phyloP scores from a whole-genome alignment of 192 early-diverging fungal genomes.

The Geranomyces michiganensis region DNA sequence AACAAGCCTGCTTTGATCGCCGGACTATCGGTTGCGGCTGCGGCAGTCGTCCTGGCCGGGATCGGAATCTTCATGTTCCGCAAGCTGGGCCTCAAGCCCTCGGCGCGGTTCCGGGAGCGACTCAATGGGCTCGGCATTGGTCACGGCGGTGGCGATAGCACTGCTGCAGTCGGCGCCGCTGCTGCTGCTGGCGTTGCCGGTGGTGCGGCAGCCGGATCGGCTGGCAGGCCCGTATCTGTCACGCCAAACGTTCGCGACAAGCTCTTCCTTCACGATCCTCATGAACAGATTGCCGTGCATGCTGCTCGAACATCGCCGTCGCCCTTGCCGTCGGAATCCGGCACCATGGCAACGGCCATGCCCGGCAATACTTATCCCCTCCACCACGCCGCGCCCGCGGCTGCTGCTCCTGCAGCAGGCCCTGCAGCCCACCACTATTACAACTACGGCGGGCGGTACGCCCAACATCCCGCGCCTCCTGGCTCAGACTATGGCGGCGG shows the following conservation, averaged over 20 bases:
- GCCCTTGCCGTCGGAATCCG: neutral
- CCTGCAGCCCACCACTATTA: no score
- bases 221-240: neutral
- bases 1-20: neutral
- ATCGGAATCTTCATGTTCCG: constrained; percentile 29
- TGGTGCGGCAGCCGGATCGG: neutral
- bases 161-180: neutral
- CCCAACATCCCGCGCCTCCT: neutral
- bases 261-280: constrained; percentile 3
- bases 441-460: no score
- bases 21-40: constrained; percentile 22
- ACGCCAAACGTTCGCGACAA: neutral
- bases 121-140: constrained; percentile 4
- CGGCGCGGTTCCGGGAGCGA: constrained; percentile 20
- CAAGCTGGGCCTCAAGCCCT: constrained; percentile 24
- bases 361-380: no score
- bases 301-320: neutral
- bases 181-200: neutral
- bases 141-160: neutral
- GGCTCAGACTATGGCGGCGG: neutral
- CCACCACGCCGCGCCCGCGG: no score
- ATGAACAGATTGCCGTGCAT: neutral
- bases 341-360: no score
- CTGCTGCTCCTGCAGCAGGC: no score
- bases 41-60: constrained; percentile 19